phyloP scores from a whole-genome alignment of 495 filamentous ascomycete species.

The Margaritispora aquatica region DNA sequence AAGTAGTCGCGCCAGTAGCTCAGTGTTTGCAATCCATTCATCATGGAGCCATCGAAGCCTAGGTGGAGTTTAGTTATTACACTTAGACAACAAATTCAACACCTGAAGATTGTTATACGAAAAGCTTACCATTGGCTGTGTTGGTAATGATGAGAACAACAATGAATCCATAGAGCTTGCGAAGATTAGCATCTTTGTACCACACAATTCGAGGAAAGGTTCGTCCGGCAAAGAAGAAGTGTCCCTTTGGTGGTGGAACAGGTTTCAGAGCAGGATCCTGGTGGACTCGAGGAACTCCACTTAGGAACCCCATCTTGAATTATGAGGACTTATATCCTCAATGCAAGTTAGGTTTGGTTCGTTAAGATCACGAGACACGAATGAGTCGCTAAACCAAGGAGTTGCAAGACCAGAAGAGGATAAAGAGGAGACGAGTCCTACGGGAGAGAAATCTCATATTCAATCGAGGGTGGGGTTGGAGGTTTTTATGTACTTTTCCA shows the following conservation, averaged over 20 bases:
- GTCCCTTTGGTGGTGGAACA: slow-evolving; percentile 19
- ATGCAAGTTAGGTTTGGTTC: background rate
- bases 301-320: background rate
- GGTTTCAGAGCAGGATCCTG: background rate
- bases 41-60: slow-evolving; percentile 29
- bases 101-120: background rate
- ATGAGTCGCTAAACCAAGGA: background rate
- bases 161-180: slow-evolving; percentile 15
- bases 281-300: background rate
- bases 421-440: background rate
- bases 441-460: background rate
- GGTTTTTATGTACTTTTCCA: background rate
- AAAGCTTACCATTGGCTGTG: background rate
- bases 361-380: background rate
- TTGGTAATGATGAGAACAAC: slow-evolving; percentile 1
- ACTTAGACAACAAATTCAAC: slow-evolving; percentile 27
- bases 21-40: slow-evolving; percentile 27
- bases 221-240: slow-evolving; percentile 25
- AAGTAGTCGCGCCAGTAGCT: slow-evolving; percentile 18
- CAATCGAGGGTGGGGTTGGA: background rate
- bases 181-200: slow-evolving; percentile 26
- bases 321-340: background rate
- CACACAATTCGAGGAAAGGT: slow-evolving; percentile 24
- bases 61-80: background rate
- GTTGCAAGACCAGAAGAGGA: background rate